Evolutionary conservation across 1,139 yeast species (phyloP).

Genomic region (Magnusiomyces tetraspermus): DNA sequence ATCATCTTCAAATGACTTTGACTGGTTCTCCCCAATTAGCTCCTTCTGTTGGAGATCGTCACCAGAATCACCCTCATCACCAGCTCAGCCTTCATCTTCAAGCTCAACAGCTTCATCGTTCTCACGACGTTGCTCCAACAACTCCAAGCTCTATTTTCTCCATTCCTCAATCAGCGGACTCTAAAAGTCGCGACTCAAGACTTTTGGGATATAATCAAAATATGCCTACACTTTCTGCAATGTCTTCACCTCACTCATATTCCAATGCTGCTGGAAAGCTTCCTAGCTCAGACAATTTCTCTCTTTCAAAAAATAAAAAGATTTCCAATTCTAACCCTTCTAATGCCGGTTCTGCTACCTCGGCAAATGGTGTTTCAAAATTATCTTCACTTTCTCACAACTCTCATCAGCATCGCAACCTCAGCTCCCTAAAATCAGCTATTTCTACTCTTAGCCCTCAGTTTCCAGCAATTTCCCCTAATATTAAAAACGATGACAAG

Average conservation of each 20-base stretch:
- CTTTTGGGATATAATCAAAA: background rate
- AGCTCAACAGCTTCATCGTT: background rate
- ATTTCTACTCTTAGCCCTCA: slow-evolving; percentile 6
- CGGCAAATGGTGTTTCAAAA: too few species aligned
- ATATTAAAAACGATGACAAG: slow-evolving; percentile 3
- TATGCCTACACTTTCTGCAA: background rate
- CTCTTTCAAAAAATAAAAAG: too few species aligned
- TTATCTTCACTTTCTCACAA: background rate
- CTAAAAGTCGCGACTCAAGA: background rate
- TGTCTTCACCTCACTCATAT: background rate
- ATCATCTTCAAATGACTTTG: slow-evolving; percentile 6
- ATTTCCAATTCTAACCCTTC: background rate
- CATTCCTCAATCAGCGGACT: slow-evolving; percentile 4
- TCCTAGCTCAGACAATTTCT: too few species aligned
- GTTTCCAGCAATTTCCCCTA: slow-evolving; percentile 9
- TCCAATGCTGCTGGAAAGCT: background rate
- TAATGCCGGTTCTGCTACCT: background rate
- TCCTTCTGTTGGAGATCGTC: slow-evolving; percentile 3
- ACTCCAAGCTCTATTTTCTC: slow-evolving; percentile 13
- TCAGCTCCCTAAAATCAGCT: background rate
- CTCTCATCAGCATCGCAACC: slow-evolving; percentile 6
- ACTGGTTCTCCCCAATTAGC: background rate
- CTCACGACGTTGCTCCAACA: slow-evolving; percentile 3
- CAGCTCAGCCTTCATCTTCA: too few species aligned
- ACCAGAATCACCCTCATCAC: too few species aligned